Percentiles rank a stretch among this genome's conserved stretches.
phyloP scores from a whole-genome alignment of 345 rosid species.

The Passiflora organensis region DNA sequence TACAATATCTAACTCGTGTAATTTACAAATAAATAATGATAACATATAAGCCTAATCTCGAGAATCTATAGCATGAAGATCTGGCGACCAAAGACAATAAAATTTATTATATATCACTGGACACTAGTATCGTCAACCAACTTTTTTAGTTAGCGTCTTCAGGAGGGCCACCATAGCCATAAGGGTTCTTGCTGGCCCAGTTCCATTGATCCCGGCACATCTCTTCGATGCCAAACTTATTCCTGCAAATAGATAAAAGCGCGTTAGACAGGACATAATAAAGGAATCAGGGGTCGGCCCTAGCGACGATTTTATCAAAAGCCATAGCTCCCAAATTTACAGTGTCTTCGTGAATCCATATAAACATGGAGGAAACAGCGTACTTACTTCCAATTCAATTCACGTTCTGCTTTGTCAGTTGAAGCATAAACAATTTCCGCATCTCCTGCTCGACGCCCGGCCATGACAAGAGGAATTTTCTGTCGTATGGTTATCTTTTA shows the following conservation, averaged over 20 bases:
- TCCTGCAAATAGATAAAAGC: conserved; percentile 41
- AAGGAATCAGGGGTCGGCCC: no score
- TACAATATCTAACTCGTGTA: no score
- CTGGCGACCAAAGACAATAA: no score
- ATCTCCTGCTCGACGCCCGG: conserved; percentile 81
- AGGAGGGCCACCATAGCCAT: conserved; percentile 70
- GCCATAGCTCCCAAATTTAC: no score
- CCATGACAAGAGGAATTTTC: conserved; percentile 71
- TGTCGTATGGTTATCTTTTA: conserved; percentile 25
- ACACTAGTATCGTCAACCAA: no score
- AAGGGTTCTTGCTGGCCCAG: conserved; percentile 93
- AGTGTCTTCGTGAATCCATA: no score
- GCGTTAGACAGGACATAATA: no score
- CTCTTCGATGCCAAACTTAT: conserved; percentile 71
- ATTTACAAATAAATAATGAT: no score
- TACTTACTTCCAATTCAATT: conserved; percentile 92
- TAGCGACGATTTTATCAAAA: no score
- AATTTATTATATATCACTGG: no score
- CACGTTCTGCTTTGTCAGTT: conserved; percentile 63
- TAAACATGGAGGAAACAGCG: background rate
- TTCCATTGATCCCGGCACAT: conserved; percentile 97
- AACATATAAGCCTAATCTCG: no score
- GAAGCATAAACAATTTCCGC: conserved; percentile 89
- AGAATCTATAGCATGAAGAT: no score
- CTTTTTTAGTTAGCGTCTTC: conserved; percentile 21